These are phyloP conservation scores for Nakaseomyces sp. DNA, from an alignment of 1,139 yeast species.

Conservation along the genomic window DNA sequence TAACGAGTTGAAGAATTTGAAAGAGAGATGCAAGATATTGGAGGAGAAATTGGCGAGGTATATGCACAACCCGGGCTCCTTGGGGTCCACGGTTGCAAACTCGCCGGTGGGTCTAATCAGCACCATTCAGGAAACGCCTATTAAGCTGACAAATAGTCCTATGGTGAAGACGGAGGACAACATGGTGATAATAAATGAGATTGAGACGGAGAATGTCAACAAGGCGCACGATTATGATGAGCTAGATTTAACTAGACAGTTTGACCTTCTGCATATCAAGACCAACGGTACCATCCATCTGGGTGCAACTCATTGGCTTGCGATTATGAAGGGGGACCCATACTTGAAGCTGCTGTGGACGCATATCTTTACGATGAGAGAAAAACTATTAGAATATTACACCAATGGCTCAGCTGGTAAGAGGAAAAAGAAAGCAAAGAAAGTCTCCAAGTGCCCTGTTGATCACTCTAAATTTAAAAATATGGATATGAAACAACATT, in stretches of 20 bases:
- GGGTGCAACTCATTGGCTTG: constrained; percentile 46
- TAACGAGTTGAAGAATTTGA: constrained; percentile 27
- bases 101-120: background rate
- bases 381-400: constrained; percentile 34
- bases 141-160: constrained; percentile 1
- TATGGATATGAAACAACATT: background rate
- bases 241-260: constrained; percentile 39
- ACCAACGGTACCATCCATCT: constrained; percentile 42
- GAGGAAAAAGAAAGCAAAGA: constrained; percentile 10
- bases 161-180: constrained; percentile 21
- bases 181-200: constrained; percentile 39
- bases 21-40: constrained; percentile 28
- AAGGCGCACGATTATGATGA: constrained; percentile 30
- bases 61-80: background rate
- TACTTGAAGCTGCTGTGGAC: constrained; percentile 44
- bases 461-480: constrained; percentile 6
- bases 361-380: constrained; percentile 41
- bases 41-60: constrained; percentile 21
- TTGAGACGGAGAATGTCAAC: constrained; percentile 28
- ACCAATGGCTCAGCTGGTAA: constrained; percentile 3
- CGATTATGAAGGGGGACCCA: constrained; percentile 45
- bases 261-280: constrained; percentile 44
- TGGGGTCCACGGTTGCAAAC: background rate
- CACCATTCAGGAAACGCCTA: background rate
- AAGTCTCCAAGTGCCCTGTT: constrained; percentile 7